Evolutionary conservation across 148 eudicot species (phyloP), one percentile per base, ranked within the genome.

Genomic region (Cornus suecica): DNA sequence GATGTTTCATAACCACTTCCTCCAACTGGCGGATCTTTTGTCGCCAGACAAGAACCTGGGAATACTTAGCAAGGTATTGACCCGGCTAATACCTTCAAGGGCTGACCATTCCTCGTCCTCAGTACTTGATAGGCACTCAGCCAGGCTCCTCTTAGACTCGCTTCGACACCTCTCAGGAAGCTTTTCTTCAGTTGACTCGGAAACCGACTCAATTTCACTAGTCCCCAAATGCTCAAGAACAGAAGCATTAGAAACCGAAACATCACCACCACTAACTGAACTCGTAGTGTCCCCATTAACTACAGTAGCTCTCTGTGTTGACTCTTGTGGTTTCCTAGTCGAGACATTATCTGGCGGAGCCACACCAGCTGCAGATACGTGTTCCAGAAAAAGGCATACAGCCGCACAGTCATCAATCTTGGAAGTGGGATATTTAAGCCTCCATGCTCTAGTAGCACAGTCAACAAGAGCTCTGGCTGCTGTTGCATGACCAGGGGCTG

Each of bases 71-170:
- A 87, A 76, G 77, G 88, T 87, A 75, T 88, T 88, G 48, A 85
- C 90, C 81, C 90, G 70, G 25, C 85, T 88, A 37, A 85, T 65
- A 45, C 90, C 90, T 81, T 88, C 90, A 4, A 88, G 85, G 20
- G 90, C 90, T 1, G 90, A 85, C 90, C 90, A 88, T 69, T 88
- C 88, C 41, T 88, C 88, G 0, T 88, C 90, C 68, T 88, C 88
- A 3, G 82, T 77, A 9, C 76, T 85, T 65, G 84, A 79, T 37
- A 88, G 76, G 84, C 87, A 85, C 78, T 88, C 90, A 2, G 90
- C 90, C 32, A 88, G 70, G 73, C 88, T 88, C 75, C 88, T 81
- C 82, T 75, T 85, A 27, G 90, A 88, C 58, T 78, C 83, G 37
- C 90, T 83, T 4, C 75, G 37, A 70, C 60, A 26, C 63, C 65